A percentile compares a stretch with the other conserved stretches of the same genome.
These are phyloP conservation scores for Anthostomella pinea DNA, from an alignment of 2,329 filamentous ascomycete genomes.

Conservation along the genomic window DNA sequence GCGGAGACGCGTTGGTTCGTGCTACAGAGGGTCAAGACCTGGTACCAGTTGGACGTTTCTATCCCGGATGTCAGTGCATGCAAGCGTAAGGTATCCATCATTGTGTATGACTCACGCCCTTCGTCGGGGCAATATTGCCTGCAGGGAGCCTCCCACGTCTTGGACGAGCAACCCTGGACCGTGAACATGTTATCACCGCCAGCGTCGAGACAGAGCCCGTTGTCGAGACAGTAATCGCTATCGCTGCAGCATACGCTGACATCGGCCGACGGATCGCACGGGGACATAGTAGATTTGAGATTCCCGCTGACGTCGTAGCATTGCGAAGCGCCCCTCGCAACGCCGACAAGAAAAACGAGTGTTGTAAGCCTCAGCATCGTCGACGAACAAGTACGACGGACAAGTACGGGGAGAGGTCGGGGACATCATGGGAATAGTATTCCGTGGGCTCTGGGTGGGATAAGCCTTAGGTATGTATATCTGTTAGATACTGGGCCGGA, in stretches of 20 bases:
- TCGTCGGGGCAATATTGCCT: constrained; percentile 18
- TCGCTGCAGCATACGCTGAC: constrained; percentile 25
- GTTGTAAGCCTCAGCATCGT: too few species aligned
- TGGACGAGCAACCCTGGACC: constrained; percentile 29
- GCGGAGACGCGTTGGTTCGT: constrained; percentile 8
- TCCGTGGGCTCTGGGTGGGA: too few species aligned
- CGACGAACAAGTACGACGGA: too few species aligned
- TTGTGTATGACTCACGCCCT: constrained; percentile 11
- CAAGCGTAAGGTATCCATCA: too few species aligned
- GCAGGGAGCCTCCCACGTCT: constrained; percentile 25
- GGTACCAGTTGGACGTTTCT: constrained; percentile 9
- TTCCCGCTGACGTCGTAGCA: constrained; percentile 8
- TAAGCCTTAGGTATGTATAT: too few species aligned
- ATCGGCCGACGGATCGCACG: constrained; percentile 18
- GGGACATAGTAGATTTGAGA: constrained; percentile 7
- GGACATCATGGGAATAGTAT: too few species aligned
- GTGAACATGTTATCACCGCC: constrained; percentile 25
- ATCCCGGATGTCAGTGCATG: neutral
- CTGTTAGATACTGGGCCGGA: too few species aligned
- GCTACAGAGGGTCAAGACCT: constrained; percentile 14
- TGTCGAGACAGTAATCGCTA: constrained; percentile 26
- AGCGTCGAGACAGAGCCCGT: constrained; percentile 30
- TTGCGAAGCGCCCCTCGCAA: too few species aligned
- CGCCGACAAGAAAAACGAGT: too few species aligned
- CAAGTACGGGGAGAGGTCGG: too few species aligned